Base-by-base conservation (phyloP, 2,329 filamentous ascomycete species). In the Apiospora rasikravindrae region DNA sequence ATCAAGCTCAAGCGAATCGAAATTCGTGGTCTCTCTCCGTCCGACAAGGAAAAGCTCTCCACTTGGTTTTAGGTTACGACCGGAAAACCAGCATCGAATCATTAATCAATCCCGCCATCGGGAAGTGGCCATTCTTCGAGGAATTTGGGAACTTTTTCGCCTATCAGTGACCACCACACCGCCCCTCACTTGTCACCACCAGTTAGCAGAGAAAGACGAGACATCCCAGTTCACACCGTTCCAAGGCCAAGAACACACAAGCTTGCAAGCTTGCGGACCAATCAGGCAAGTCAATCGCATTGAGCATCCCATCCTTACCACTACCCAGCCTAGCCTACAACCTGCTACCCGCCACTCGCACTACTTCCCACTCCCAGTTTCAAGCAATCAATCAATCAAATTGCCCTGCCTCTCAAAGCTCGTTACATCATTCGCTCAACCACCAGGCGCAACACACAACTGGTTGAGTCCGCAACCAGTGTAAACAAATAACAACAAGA, bases 381-480 rank as follows among this genome's bases (percentile, higher is more conserved):
- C 57, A 19, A n/a, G 29, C 57, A 64, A 64, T 64, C 57, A 4
- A 64, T 64, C 57, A 64, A 64, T 64, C 57, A 64, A 64, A 69
- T 22, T 69, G 67, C 44, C 45, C 47, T 51, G 68, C 45, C 68
- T 57, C 33, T 57, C n/a, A 40, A 40, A 53, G 68, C 26, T 69
- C 68, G 68, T 69, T 69, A 69, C 68, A 69, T 69, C 68, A 69
- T 69, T 69, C 37, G 68, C 68, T 49, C 47, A 33, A 22, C 44
- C 33, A 45, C 49, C 47, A 51, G 68, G 45, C 47, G 68, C 47
- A 53, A 57, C 47, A 61, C 53, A 51, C 68, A 51, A 69, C 68
- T 69, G 68, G 68, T 53, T 53, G 68, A 40, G 66, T 13, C 29
- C 44, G 44, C 68, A 68, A 68, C 66, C 40, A 47, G 68, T 69